Percentiles rank a stretch among this genome's conserved stretches.
Conservation (phyloP, 768 basidiomycete species). For the Hydnomerulius pinastri region DNA sequence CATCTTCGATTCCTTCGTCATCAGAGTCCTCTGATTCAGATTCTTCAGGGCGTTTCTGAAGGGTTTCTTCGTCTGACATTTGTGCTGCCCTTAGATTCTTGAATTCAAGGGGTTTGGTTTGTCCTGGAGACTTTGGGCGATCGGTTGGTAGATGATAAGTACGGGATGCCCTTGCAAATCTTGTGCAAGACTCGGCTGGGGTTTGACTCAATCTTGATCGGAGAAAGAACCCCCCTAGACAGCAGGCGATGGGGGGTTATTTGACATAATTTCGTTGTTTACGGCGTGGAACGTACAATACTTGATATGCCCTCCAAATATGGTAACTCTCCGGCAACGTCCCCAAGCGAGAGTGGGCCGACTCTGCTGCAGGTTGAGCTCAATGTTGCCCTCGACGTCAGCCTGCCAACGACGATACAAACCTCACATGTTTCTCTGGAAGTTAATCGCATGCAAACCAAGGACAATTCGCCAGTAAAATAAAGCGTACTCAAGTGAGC, state of each 20-base stretch:
- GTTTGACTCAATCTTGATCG: not conserved
- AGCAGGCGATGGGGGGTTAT: slow-evolving; percentile 3
- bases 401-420: no score
- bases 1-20: slow-evolving; percentile 47
- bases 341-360: no score
- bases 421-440: no score
- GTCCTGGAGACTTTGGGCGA: not conserved
- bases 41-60: slow-evolving; percentile 62
- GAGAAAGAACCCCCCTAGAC: not conserved
- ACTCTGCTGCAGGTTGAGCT: no score
- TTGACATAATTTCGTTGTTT: no score
- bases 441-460: no score
- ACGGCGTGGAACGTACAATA: no score
- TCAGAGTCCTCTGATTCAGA: slow-evolving; percentile 75
- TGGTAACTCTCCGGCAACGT: no score
- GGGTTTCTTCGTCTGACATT: slow-evolving; percentile 74
- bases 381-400: no score
- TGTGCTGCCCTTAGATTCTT: slow-evolving; percentile 29
- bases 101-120: not conserved
- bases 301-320: no score
- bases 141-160: not conserved
- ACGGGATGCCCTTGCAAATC: not conserved
- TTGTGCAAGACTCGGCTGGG: not conserved
- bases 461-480: no score
- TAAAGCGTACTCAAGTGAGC: no score